These are phyloP conservation scores for Madurella fahalii DNA, from an alignment of 2,329 filamentous ascomycete species.

Conservation along the genomic window DNA sequence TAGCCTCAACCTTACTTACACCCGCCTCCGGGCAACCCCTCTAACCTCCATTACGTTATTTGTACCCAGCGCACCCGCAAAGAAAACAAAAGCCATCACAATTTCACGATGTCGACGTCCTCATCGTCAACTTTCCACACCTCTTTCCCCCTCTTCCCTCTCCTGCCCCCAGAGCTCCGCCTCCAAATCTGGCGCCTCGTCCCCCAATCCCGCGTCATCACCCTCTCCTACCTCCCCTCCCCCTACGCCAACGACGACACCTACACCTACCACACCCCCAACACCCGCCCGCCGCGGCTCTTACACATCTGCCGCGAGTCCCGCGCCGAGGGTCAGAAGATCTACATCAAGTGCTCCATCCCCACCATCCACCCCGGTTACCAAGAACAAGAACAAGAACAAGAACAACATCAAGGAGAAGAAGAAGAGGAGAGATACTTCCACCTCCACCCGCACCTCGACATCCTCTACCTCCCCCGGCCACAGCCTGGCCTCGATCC, in stretches of 20 bases:
- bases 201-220: slow-evolving; percentile 36
- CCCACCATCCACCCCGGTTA: slow-evolving; percentile 28
- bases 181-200: slow-evolving; percentile 39
- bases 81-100: background rate
- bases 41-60: too few species aligned
- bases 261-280: slow-evolving; percentile 20
- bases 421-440: slow-evolving; percentile 15
- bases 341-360: slow-evolving; percentile 36
- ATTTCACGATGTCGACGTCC: background rate
- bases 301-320: slow-evolving; percentile 42
- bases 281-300: slow-evolving; percentile 37
- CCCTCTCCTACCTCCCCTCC: slow-evolving; percentile 36
- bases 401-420: background rate
- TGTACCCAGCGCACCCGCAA: too few species aligned
- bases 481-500: slow-evolving; percentile 16
- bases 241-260: background rate
- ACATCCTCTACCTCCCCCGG: slow-evolving; percentile 35
- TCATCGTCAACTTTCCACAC: slow-evolving; percentile 3
- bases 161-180: slow-evolving; percentile 38
- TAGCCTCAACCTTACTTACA: too few species aligned
- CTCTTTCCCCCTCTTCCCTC: slow-evolving; percentile 33
- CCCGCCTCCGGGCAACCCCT: too few species aligned
- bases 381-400: background rate
- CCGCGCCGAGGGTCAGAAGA: slow-evolving; percentile 37
- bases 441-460: slow-evolving; percentile 38